phyloP scores from a whole-genome alignment of 2,329 filamentous ascomycete species.

The Coniochaeta prunicola region DNA sequence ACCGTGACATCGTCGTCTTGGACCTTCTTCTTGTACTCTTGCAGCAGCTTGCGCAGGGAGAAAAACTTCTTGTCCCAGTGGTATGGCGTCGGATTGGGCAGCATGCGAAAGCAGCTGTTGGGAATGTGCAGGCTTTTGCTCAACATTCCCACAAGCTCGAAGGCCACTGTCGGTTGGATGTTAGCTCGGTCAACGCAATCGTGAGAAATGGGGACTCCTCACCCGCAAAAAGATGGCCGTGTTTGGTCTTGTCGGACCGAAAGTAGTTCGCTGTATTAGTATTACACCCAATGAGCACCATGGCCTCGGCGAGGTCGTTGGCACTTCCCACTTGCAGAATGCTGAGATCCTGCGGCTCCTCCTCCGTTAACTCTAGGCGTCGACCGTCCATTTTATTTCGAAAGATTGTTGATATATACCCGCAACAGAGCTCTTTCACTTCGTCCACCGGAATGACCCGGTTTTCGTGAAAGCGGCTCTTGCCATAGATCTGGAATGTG shows the following conservation, averaged over 20 bases:
- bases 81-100: slow-evolving; percentile 50
- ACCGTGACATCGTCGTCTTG: slow-evolving; percentile 8
- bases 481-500: slow-evolving; percentile 42
- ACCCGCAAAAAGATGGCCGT: slow-evolving; percentile 44
- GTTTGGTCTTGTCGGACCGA: slow-evolving; percentile 23
- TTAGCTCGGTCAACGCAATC: slow-evolving; percentile 9
- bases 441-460: slow-evolving; percentile 45
- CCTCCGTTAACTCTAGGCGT: slow-evolving; percentile 27
- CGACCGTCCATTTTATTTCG: slow-evolving; percentile 29
- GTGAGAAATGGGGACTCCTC: slow-evolving; percentile 10
- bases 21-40: slow-evolving; percentile 27
- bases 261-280: slow-evolving; percentile 41
- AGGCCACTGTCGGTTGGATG: slow-evolving; percentile 33
- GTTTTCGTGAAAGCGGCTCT: slow-evolving; percentile 38
- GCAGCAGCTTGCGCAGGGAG: slow-evolving; percentile 32
- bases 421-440: slow-evolving; percentile 49
- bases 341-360: slow-evolving; percentile 32
- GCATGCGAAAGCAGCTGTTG: slow-evolving; percentile 41
- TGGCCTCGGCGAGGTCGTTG: slow-evolving; percentile 43
- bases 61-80: slow-evolving; percentile 45
- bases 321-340: slow-evolving; percentile 40
- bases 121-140: slow-evolving; percentile 40
- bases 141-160: slow-evolving; percentile 54
- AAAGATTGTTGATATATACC: slow-evolving; percentile 48
- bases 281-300: slow-evolving; percentile 47